Evolutionary conservation across 345 rosid species (phyloP).

Genomic region (Fremontodendron californicum): DNA sequence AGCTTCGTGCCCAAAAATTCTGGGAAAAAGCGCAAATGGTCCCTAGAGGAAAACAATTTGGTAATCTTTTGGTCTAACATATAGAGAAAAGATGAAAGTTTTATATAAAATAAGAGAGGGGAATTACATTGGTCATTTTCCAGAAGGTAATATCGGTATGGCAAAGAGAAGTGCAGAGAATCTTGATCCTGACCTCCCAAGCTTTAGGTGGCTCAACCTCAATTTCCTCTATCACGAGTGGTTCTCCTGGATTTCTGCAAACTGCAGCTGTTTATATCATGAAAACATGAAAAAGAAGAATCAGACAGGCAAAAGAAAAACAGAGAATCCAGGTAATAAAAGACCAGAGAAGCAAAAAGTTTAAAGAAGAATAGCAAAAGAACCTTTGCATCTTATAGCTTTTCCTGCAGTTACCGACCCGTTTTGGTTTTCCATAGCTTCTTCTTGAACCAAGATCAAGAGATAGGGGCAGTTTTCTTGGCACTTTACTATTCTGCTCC

Average conservation of each 20-base stretch:
- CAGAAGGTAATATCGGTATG: conserved; percentile 52
- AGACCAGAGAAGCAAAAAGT: neutral
- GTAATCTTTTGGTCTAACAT: neutral
- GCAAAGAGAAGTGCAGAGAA: conserved; percentile 70
- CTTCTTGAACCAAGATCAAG: neutral
- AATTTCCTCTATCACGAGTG: conserved; percentile 56
- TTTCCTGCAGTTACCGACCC: conserved; percentile 30
- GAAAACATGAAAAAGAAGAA: neutral
- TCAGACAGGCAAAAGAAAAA: neutral
- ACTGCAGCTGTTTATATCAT: conserved; percentile 45
- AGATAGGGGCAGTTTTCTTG: neutral
- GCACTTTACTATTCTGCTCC: neutral
- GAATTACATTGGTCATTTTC: conserved; percentile 42
- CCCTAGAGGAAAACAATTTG: conserved; percentile 27
- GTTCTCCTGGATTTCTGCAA: conserved; percentile 46
- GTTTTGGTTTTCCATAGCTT: neutral
- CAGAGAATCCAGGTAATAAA: neutral
- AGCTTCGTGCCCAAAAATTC: conserved; percentile 76
- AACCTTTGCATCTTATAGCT: conserved; percentile 59
- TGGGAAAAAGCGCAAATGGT: conserved; percentile 44
- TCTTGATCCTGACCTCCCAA: conserved; percentile 64
- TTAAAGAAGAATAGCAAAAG: neutral
- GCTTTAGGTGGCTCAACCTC: conserved; percentile 69
- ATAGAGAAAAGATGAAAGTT: neutral
- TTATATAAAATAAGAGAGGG: neutral